Evolutionary conservation across 2,329 filamentous ascomycete species (phyloP).

Genomic region (Lachnellula subtilissima): DNA sequence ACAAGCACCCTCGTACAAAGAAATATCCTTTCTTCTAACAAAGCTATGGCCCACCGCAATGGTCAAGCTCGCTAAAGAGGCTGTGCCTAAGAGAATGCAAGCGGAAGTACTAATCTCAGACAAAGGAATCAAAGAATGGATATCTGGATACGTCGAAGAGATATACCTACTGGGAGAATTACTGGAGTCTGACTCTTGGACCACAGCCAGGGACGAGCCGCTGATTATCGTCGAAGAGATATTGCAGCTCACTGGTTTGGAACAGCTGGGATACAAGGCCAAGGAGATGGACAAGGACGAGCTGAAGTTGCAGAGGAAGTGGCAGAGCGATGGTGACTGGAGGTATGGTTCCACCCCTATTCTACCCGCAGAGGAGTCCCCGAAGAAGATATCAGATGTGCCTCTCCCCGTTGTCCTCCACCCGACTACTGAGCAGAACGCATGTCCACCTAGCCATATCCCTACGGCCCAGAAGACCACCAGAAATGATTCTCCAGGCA

Average conservation of each 20-base stretch:
- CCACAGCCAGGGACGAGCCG: conserved; percentile 18
- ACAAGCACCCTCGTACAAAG: conserved; percentile 14
- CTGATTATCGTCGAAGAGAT: conserved; percentile 51
- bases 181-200: conserved; percentile 2
- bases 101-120: background rate
- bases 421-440: background rate
- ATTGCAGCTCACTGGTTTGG: conserved; percentile 47
- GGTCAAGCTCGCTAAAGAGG: background rate
- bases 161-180: conserved; percentile 4
- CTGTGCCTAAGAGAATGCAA: background rate
- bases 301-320: conserved; percentile 52
- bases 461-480: too few species aligned
- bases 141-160: conserved; percentile 6
- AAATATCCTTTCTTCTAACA: conserved; percentile 10
- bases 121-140: conserved; percentile 5
- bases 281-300: conserved; percentile 51
- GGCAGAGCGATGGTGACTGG: conserved; percentile 38
- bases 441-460: too few species aligned
- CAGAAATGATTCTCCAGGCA: too few species aligned
- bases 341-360: conserved; percentile 7
- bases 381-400: background rate
- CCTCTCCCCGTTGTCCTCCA: background rate
- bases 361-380: background rate
- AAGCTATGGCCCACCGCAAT: conserved; percentile 1
- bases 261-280: conserved; percentile 46